These are phyloP conservation scores for Blastocladiella emersonii DNA, from an alignment of 371 early-diverging fungal genomes.

Conservation along the genomic window DNA sequence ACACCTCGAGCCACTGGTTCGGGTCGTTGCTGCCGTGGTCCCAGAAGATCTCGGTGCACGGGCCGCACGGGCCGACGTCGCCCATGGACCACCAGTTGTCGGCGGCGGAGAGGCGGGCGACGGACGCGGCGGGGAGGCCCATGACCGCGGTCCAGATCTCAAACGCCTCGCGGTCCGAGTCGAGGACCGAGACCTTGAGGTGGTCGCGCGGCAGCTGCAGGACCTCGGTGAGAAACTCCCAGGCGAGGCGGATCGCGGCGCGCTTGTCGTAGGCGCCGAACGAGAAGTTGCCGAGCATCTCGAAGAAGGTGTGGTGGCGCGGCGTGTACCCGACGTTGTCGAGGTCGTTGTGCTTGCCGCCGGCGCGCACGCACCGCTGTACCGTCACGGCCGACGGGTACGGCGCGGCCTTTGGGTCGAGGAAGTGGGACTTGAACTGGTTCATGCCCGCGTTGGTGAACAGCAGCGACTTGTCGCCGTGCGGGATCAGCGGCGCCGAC, in stretches of 20 bases:
- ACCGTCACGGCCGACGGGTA: slow-evolving; percentile 42
- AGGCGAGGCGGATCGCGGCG: slow-evolving; percentile 48
- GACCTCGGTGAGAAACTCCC: slow-evolving; percentile 52
- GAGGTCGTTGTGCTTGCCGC: slow-evolving; percentile 69
- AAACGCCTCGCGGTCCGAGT: slow-evolving; percentile 47
- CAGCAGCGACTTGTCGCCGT: slow-evolving; percentile 51
- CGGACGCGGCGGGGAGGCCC: slow-evolving; percentile 42
- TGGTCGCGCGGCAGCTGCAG: slow-evolving; percentile 38
- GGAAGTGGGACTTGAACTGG: slow-evolving; percentile 57
- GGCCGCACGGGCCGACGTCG: slow-evolving; percentile 66
- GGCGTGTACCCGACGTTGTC: slow-evolving; percentile 66
- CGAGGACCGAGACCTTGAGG: slow-evolving; percentile 46
- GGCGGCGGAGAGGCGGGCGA: slow-evolving; percentile 37
- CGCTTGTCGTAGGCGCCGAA: slow-evolving; percentile 52
- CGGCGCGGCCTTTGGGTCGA: slow-evolving; percentile 45
- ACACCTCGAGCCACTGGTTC: slow-evolving; percentile 57
- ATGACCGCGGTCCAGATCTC: slow-evolving; percentile 46
- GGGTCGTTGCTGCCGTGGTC: slow-evolving; percentile 34
- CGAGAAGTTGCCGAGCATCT: slow-evolving; percentile 72
- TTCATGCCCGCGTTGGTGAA: slow-evolving; percentile 78
- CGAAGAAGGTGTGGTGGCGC: slow-evolving; percentile 70
- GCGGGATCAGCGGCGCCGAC: slow-evolving; percentile 47
- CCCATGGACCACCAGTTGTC: slow-evolving; percentile 81
- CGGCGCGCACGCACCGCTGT: slow-evolving; percentile 65
- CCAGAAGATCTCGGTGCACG: slow-evolving; percentile 71